Base-by-base conservation (phyloP, 2,329 filamentous ascomycete genomes). In the Cryphonectria japonica region DNA sequence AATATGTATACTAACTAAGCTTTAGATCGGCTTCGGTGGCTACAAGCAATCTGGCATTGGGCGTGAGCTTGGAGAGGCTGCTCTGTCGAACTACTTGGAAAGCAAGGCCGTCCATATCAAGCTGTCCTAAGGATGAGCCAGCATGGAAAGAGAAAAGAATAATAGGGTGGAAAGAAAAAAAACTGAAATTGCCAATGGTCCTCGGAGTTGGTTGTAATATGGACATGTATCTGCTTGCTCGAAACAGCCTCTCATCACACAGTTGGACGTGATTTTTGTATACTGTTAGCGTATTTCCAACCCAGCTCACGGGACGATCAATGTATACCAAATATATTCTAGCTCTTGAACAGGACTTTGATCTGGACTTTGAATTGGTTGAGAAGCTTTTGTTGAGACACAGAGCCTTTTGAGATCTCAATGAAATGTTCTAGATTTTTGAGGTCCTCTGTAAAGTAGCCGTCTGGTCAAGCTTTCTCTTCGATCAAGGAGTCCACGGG, bases 1-100 rank as follows among this genome's bases (percentile, higher is more conserved):
- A n/a, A 29, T 9, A 13, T 3, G 3, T 14, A 29, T 32, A 6
- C 41, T 16, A 43, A 60, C 3, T 1, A 5, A 57, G 19, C 64
- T 68, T 60, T 29, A 68, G 41, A 16, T 68, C 66, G 81, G 78
- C 26, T 95, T 95, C 75, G 91, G 92, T 68, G 93, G 94, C 0
- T 93, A 88, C 85, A 95, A 95, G 83, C 88, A 94, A 82, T 89
- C 85, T 37, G 93, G 93, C 73, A 92, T 94, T 70, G 93, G 93
- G 61, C 89, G 92, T 70, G 93, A 97, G 80, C 83, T 92, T 4
- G 91, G 91, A 73, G 89, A 92, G 83, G 88, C 87, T 60, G 91
- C 89, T 1, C 80, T 93, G 70, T 82, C 84, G 59, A 90, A 91
- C 82, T 93, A 92, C 80, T 91, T 88, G 16, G 87, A 92, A 79